Evolutionary conservation across 177 flowering plant species (phyloP), one percentile per base, ranked within the genome.

Genomic region (Vitis hybrid): DNA sequence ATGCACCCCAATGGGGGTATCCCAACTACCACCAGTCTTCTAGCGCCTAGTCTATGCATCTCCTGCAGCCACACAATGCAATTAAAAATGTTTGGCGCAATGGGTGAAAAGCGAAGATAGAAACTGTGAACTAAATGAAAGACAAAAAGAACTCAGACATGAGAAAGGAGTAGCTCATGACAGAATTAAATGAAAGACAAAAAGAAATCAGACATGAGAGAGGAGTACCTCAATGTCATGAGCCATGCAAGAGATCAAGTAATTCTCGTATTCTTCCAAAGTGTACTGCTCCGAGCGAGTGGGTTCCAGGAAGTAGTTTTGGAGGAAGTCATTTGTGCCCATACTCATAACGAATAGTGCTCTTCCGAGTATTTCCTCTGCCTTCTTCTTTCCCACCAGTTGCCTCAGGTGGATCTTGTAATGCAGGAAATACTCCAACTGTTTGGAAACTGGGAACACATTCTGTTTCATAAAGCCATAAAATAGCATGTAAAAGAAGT

Each of bases 1-100:
- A 91, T 60, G 74, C 97, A 91, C 11, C 97, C 97, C 4, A 91
- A n/a, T 0, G 97, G 93, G 1, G 93, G 90, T 6, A 88, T 70
- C 1, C 93, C 93, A 2, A 85, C 89, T 1, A 87, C 80, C 2
- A 70, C 85, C 72, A 90, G 30, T 72, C 83, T 82, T 57, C 56
- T 82, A 6, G 84, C 90, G 69, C 94, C 97, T 21, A 78, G 50
- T 2, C 69, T 64, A 60, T 78, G 77, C 86, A 91, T 75, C 67
- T 46, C 78, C 88, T 87, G 84, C 73, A 62, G 66, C 15, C 13
- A 66, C 11, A 66, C 40, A 30, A 55, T 40, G 9, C 48, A 40
- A 40, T 40, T 40, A 6, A 40, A 40, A 40, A 40, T 40, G 48
- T 40, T 40, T 40, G 48, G 48, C 48, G 32, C 32, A 30, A 30